Base-by-base conservation (phyloP, 495 filamentous ascomycete genomes). In the Neurospora intermedia region DNA sequence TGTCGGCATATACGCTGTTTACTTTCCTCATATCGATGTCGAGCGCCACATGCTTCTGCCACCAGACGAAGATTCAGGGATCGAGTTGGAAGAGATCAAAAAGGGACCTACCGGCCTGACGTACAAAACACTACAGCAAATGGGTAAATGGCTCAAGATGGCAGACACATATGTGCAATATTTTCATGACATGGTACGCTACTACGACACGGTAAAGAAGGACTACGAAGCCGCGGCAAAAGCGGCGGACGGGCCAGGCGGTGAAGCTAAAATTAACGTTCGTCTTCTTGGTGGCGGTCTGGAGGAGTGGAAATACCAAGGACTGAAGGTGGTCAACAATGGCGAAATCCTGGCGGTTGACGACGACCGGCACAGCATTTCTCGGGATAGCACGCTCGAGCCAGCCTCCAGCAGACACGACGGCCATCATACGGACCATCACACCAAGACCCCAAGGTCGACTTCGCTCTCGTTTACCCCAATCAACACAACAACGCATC, bases 21-120 rank as follows among this genome's bases (percentile, higher is more conserved):
- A 91, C 77, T 97, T 95, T 78, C 89, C 91, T 0, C 89, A 91
- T 74, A 94, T 96, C 91, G 93, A 97, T 75, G 84, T 84, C 1
- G 85, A 89, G 27, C 85, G 87, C 18, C 87, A 89, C 76, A 86
- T 95, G 82, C 81, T 84, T 42, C 78, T 77, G 3, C 79, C 80
- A 6, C 27, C 70, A 3, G 75, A 79, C 9, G 73, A 76, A 31
- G 79, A 75, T 4, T 70, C 70, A 16, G 70, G 73, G 9, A 76
- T 62, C 11, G 73, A 76, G n/a, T 16, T 75, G 16, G 77, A 78
- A 39, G 46, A 78, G 8, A 80, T 75, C 39, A 81, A 76, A 72
- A 77, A 76, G 39, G 81, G 82, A 7, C 77, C 83, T 1, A 83
- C 84, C 0, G 82, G 78, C 6, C 73, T 84, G 11, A 77, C 84